Percentiles rank a stretch among this genome's conserved stretches.
Conservation (phyloP, 2,329 filamentous ascomycete genomes). For the Hypoxylon sp. region DNA sequence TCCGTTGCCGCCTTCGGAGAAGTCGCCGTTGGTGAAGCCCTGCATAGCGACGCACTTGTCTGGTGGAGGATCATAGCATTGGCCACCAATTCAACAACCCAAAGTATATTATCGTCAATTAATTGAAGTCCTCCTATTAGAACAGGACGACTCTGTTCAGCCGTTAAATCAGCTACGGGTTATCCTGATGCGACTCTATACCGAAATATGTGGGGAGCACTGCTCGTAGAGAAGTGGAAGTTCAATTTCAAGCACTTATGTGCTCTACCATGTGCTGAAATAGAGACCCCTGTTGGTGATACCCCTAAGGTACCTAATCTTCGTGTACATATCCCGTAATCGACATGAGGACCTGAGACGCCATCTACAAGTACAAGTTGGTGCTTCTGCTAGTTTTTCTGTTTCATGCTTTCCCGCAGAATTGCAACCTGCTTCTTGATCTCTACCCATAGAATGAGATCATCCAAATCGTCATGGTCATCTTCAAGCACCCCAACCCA, state of each 20-base stretch:
- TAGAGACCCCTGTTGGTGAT: not conserved
- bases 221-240: not conserved
- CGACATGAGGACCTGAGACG: too few relatives aligned
- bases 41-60: conserved; percentile 3
- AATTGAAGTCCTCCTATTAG: not conserved
- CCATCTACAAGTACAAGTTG: not conserved
- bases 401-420: conserved; percentile 71
- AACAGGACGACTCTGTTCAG: not conserved
- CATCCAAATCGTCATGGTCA: conserved; percentile 60
- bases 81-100: not conserved
- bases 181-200: not conserved
- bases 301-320: not conserved
- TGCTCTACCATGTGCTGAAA: not conserved
- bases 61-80: conserved; percentile 4
- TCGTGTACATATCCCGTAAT: not conserved
- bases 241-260: not conserved
- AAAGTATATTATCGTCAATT: not conserved
- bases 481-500: conserved; percentile 56
- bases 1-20: conserved; percentile 1
- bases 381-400: conserved; percentile 51
- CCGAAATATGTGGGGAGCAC: not conserved
- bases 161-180: not conserved
- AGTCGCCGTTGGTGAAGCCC: conserved; percentile 14
- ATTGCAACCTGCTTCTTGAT: conserved; percentile 75
- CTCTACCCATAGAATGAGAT: conserved; percentile 70